phyloP scores from a whole-genome alignment of 2,329 filamentous ascomycete species.

The Lecanoromycetidae sp. region DNA sequence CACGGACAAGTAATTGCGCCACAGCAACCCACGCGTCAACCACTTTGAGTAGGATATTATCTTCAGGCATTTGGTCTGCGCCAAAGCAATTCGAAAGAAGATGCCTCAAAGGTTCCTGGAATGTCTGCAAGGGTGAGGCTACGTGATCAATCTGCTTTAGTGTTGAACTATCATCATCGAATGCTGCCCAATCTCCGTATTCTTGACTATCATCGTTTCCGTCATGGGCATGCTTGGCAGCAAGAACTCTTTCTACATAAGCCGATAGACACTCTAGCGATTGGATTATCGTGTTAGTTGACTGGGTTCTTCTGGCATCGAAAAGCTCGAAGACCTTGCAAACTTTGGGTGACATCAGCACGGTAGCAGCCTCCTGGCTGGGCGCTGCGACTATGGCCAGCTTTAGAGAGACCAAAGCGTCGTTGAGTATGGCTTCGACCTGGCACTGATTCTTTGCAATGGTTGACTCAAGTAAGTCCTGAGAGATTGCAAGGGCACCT shows the following conservation, averaged over 20 bases:
- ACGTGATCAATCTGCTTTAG: slow-evolving; percentile 16
- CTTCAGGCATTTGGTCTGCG: slow-evolving; percentile 43
- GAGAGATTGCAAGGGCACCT: slow-evolving; percentile 30
- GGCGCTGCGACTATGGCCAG: slow-evolving; percentile 34
- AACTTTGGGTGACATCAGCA: slow-evolving; percentile 33
- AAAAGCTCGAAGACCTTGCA: slow-evolving; percentile 41
- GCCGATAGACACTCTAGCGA: slow-evolving; percentile 36
- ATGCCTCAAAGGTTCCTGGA: slow-evolving; percentile 37
- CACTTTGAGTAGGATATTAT: slow-evolving; percentile 39
- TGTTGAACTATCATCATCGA: slow-evolving; percentile 31
- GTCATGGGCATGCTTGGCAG: slow-evolving; percentile 18
- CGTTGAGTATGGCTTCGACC: slow-evolving; percentile 42
- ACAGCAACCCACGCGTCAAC: slow-evolving; percentile 45
- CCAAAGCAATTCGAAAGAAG: slow-evolving; percentile 51
- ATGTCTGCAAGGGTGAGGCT: background rate
- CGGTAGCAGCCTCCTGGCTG: slow-evolving; percentile 30
- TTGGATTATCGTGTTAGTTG: slow-evolving; percentile 37
- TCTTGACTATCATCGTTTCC: slow-evolving; percentile 51
- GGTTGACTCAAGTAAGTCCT: slow-evolving; percentile 37
- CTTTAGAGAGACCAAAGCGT: slow-evolving; percentile 40
- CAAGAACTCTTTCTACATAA: slow-evolving; percentile 22
- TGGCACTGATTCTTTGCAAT: slow-evolving; percentile 47
- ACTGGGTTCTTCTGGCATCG: slow-evolving; percentile 34
- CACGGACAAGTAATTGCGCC: slow-evolving; percentile 36
- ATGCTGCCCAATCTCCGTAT: slow-evolving; percentile 46